Evolutionary conservation across 768 basidiomycete genomes (phyloP), one percentile per base, ranked within the genome.

Genomic region (Candolleomyces aberdarensis): DNA sequence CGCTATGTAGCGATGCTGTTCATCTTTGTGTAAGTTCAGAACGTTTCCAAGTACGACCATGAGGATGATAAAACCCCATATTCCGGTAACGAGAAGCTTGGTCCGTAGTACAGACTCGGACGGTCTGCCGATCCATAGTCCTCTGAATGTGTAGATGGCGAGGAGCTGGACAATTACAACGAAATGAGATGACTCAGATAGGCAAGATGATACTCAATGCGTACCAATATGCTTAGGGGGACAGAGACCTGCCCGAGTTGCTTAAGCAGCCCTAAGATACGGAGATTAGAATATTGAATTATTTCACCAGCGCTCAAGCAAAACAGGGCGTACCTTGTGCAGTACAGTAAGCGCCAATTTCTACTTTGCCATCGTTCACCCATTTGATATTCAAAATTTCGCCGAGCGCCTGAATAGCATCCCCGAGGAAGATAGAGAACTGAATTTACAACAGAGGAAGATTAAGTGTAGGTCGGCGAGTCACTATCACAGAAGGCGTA

Each of bases 131-230:
- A 66, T 69, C 75, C 75, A 78, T 19, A 81, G 62, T 10, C 74
- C 75, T 1, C 74, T 56, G 63, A 81, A 78, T 0, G 80, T 80
- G 67, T 78, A 78, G 6, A 77, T 44, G 0, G 77, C 70, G 19
- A 81, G 76, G n/a, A 69, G 26, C 76, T 78, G 64, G 10, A 5
- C 10, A 26, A 39, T 36, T 8, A 36, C 5, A 3, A 36, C 6
- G 8, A 36, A 36, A 36, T 7, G 11, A 36, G 8, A 36, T 36
- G 22, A 41, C 8, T 26, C 3, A 3, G 3, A 26, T 1, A 26
- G 26, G 26, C 3, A 26, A 26, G 1, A 3, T 26, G 4, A 17
- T 48, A n/a, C 1, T n/a, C 9, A 46, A 9, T n/a, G 60, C 71
- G 48, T 51, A 77, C 76, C 14, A 77, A 62, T 9, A 75, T 78